Conservation (phyloP, 371 early-diverging fungal genomes). For the Aphelidium insulamus region DNA sequence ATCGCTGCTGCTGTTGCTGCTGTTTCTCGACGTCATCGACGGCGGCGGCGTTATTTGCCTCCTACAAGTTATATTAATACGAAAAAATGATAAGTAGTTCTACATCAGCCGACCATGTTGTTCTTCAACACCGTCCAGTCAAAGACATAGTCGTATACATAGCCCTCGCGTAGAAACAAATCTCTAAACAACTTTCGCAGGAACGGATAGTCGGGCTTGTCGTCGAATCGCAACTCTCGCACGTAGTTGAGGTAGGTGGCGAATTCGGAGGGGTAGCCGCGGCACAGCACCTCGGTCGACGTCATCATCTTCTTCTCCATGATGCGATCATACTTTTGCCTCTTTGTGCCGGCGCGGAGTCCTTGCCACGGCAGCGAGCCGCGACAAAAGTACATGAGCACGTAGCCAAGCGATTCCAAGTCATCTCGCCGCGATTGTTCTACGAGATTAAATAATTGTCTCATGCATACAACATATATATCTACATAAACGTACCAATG, state of each 20-base stretch:
- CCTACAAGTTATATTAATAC: too few relatives aligned
- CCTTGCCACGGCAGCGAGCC: constrained; percentile 99
- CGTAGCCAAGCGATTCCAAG: constrained; percentile 95
- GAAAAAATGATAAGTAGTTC: too few relatives aligned
- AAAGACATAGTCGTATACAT: constrained; percentile 88
- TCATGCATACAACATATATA: neutral
- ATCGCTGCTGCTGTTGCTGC: too few relatives aligned
- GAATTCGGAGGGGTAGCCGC: constrained; percentile 87
- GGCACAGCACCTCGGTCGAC: constrained; percentile 85
- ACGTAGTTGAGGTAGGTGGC: constrained; percentile 92
- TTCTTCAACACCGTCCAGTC: constrained; percentile 59
- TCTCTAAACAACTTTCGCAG: constrained; percentile 88
- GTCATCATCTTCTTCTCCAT: constrained; percentile 98
- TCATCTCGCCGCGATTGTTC: constrained; percentile 99
- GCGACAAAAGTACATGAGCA: constrained; percentile 96
- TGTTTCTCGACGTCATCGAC: too few relatives aligned
- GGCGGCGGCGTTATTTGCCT: too few relatives aligned
- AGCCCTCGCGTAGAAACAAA: constrained; percentile 81
- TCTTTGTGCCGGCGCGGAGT: constrained; percentile 89
- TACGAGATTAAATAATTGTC: constrained; percentile 5
- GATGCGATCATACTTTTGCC: constrained; percentile 98
- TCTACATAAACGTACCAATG: constrained; percentile 32
- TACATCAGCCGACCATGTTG: too few relatives aligned
- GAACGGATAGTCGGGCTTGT: constrained; percentile 96
- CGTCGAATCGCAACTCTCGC: constrained; percentile 90